A percentile compares a stretch with the other conserved stretches of the same genome.
phyloP scores from a whole-genome alignment of 345 rosid genomes.

The Pugionium dolabratum region DNA sequence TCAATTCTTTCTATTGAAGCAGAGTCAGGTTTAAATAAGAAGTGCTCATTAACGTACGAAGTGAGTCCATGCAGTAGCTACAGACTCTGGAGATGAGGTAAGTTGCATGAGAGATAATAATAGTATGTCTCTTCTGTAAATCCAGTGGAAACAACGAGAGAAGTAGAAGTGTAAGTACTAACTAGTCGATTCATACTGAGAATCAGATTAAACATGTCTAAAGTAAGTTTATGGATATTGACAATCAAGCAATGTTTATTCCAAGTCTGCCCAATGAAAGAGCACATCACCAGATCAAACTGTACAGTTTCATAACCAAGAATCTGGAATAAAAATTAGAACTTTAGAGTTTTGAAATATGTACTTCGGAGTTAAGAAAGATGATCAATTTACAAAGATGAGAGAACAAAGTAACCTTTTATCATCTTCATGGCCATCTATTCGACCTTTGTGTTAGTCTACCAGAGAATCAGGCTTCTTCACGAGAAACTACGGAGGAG shows the following conservation, averaged over 20 bases:
- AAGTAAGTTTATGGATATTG: slow-evolving; percentile 1
- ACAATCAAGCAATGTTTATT: neutral
- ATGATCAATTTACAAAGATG: slow-evolving; percentile 29
- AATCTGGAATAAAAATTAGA: slow-evolving; percentile 13
- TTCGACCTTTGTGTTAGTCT: slow-evolving; percentile 9
- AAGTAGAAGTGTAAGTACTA: neutral
- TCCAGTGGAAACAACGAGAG: neutral
- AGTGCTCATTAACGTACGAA: too few relatives aligned
- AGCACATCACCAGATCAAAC: neutral
- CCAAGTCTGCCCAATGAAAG: neutral
- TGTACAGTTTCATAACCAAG: slow-evolving; percentile 12
- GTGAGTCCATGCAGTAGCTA: neutral
- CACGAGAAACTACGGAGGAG: neutral
- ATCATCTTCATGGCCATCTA: neutral
- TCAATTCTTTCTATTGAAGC: too few relatives aligned
- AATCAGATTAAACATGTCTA: too few relatives aligned
- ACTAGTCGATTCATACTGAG: neutral
- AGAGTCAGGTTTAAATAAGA: too few relatives aligned
- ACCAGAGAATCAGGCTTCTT: slow-evolving; percentile 1
- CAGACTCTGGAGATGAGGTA: neutral
- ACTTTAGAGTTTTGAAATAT: slow-evolving; percentile 5
- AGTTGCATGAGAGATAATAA: neutral
- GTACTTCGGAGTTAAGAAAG: slow-evolving; percentile 7
- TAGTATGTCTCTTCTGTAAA: neutral
- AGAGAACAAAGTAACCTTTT: neutral